Percentiles rank a stretch among this genome's conserved stretches.
Evolutionary conservation across 345 rosid genomes (phyloP).

Genomic region (Odontarrhena argentea): DNA sequence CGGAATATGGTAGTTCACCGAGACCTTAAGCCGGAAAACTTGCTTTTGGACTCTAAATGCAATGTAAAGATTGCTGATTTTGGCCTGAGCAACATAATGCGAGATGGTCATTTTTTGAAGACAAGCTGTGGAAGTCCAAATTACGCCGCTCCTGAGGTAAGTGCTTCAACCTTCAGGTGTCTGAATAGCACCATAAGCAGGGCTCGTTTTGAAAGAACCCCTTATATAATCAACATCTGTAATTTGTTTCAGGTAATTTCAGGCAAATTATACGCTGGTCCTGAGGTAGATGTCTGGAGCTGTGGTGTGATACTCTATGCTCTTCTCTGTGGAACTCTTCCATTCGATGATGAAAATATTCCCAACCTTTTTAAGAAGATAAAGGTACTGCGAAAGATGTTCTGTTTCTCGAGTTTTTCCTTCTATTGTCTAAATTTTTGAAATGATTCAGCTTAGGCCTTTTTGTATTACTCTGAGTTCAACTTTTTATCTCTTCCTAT

Average conservation of each 20-base stretch:
- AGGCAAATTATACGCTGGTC: conserved; percentile 87
- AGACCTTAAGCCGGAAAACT: conserved; percentile 96
- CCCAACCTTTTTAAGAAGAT: conserved; percentile 90
- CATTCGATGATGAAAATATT: conserved; percentile 91
- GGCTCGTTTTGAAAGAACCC: not conserved
- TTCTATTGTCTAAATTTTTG: not conserved
- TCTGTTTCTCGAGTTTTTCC: not conserved
- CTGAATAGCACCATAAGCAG: conserved; percentile 2
- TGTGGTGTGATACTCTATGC: conserved; percentile 96
- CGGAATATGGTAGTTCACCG: conserved; percentile 92
- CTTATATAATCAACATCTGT: not conserved
- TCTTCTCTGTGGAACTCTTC: conserved; percentile 94
- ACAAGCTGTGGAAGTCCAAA: conserved; percentile 98
- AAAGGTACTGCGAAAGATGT: conserved; percentile 52
- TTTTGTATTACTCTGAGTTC: not conserved
- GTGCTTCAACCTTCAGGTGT: conserved; percentile 22
- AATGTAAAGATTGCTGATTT: conserved; percentile 97
- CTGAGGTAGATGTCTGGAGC: conserved; percentile 99
- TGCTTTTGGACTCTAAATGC: conserved; percentile 86
- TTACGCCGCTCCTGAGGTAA: conserved; percentile 86
- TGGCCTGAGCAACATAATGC: conserved; percentile 93
- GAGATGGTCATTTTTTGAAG: conserved; percentile 93
- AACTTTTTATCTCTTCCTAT: conserved; percentile 13
- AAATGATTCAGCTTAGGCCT: conserved; percentile 16
- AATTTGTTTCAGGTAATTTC: conserved; percentile 67